Evolutionary conservation across 2,329 filamentous ascomycete genomes (phyloP).

Genomic region (Verruconis gallopava): DNA sequence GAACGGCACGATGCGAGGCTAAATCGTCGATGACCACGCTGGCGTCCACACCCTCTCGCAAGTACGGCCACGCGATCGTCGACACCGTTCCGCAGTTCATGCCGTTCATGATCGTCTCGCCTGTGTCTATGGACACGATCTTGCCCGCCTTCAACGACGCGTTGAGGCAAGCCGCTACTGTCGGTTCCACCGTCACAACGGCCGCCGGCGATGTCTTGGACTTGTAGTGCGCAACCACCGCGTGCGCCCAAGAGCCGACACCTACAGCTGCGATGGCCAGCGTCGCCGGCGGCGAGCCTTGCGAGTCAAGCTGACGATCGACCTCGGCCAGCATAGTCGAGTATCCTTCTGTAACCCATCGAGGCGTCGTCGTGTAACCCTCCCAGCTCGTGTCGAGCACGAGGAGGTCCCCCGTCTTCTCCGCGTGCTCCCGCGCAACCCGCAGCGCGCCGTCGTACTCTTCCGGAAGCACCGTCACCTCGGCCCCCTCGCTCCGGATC

Average conservation of each 20-base stretch:
- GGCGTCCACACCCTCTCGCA: conserved; percentile 46
- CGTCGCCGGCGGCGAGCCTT: conserved; percentile 26
- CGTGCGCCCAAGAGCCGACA: conserved; percentile 59
- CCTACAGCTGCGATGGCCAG: conserved; percentile 54
- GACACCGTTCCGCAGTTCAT: conserved; percentile 62
- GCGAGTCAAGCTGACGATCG: conserved; percentile 44
- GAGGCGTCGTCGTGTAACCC: conserved; percentile 52
- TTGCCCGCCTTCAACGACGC: conserved; percentile 38
- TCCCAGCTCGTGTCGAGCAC: conserved; percentile 58
- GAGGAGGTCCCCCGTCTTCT: conserved; percentile 35
- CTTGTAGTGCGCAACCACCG: conserved; percentile 55
- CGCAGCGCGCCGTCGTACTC: conserved; percentile 53
- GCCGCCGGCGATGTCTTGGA: conserved; percentile 19
- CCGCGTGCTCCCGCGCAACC: conserved; percentile 33
- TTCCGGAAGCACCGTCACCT: conserved; percentile 41
- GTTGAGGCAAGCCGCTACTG: conserved; percentile 47
- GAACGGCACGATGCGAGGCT: conserved; percentile 47
- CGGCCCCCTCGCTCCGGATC: conserved; percentile 51
- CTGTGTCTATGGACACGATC: conserved; percentile 39
- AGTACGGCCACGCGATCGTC: conserved; percentile 47
- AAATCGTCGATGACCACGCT: conserved; percentile 47
- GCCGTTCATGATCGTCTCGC: conserved; percentile 58
- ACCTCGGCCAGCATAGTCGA: conserved; percentile 57
- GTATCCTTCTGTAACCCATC: conserved; percentile 70
- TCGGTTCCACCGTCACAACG: conserved; percentile 59